phyloP scores from a whole-genome alignment of 208 protist species.

The Trypanosoma mega region DNA sequence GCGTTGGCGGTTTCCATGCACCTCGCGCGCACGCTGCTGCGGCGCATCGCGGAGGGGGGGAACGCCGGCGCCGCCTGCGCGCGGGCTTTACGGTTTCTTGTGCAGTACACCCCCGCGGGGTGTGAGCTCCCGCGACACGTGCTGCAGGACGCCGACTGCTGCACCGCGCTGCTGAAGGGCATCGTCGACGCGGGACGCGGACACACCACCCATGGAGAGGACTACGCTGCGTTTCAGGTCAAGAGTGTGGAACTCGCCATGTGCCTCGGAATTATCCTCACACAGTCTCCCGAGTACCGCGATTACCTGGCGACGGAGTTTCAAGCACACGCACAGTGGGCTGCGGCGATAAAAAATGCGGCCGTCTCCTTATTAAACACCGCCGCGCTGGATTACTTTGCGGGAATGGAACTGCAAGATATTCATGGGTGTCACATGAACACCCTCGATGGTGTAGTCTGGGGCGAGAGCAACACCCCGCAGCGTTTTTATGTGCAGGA shows the following conservation, averaged over 20 bases:
- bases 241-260: slow-evolving; percentile 19
- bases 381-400: slow-evolving; percentile 27
- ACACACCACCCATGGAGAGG: slow-evolving; percentile 7
- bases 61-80: slow-evolving; percentile 2
- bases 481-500: slow-evolving; percentile 5
- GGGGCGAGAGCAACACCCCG: slow-evolving; percentile 19
- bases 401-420: slow-evolving; percentile 26
- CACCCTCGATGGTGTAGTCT: slow-evolving; percentile 20
- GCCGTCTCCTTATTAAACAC: slow-evolving; percentile 18
- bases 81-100: slow-evolving; percentile 9
- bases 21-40: slow-evolving; percentile 4
- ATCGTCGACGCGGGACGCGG: slow-evolving; percentile 25
- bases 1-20: not conserved
- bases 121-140: slow-evolving; percentile 11
- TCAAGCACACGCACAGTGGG: slow-evolving; percentile 17
- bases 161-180: slow-evolving; percentile 16
- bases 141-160: slow-evolving; percentile 1
- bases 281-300: slow-evolving; percentile 13
- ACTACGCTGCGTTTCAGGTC: slow-evolving; percentile 17
- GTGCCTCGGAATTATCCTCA: slow-evolving; percentile 14
- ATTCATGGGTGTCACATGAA: slow-evolving; percentile 28
- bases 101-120: slow-evolving; percentile 12
- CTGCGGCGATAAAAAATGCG: slow-evolving; percentile 15
- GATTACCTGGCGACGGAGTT: slow-evolving; percentile 7
- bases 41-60: slow-evolving; percentile 6